phyloP scores from a whole-genome alignment of 345 rosid genomes.

The Angophora floribunda region DNA sequence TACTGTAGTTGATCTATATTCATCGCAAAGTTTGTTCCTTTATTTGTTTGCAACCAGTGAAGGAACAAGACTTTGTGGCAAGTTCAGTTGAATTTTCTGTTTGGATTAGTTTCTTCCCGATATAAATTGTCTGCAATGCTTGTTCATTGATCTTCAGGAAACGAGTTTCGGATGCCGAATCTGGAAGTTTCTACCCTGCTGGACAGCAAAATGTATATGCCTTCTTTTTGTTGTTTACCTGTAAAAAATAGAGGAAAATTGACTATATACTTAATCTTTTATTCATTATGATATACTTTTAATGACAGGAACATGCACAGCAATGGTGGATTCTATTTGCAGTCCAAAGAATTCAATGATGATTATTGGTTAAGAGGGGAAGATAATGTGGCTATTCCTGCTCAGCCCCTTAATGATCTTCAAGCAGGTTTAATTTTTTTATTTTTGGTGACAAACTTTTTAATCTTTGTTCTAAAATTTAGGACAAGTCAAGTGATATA shows the following conservation, averaged over 20 bases:
- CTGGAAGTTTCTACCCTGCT: conserved; percentile 11
- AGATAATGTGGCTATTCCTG: conserved; percentile 8
- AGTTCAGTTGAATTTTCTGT: not conserved
- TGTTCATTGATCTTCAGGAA: conserved; percentile 14
- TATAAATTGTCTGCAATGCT: not conserved
- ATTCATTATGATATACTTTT: not conserved
- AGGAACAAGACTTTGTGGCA: not conserved
- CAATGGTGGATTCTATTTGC: conserved; percentile 10
- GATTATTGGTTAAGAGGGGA: conserved; percentile 13
- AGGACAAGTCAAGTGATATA: not conserved
- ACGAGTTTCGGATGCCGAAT: conserved; percentile 24
- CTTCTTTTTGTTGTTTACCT: not conserved
- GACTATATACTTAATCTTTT: too few relatives aligned
- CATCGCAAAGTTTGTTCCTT: not conserved
- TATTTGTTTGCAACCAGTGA: not conserved
- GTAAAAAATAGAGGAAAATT: too few relatives aligned
- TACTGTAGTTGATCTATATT: not conserved
- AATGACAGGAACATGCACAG: conserved; percentile 12
- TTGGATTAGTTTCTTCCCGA: not conserved
- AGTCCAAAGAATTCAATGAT: conserved; percentile 6
- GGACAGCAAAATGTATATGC: conserved; percentile 29
- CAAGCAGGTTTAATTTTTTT: conserved; percentile 17
- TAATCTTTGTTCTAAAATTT: not conserved
- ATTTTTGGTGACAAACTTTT: not conserved
- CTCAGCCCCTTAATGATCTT: conserved; percentile 5